phyloP scores from a whole-genome alignment of 306 rosid genomes.

The Luffa acutangula region DNA sequence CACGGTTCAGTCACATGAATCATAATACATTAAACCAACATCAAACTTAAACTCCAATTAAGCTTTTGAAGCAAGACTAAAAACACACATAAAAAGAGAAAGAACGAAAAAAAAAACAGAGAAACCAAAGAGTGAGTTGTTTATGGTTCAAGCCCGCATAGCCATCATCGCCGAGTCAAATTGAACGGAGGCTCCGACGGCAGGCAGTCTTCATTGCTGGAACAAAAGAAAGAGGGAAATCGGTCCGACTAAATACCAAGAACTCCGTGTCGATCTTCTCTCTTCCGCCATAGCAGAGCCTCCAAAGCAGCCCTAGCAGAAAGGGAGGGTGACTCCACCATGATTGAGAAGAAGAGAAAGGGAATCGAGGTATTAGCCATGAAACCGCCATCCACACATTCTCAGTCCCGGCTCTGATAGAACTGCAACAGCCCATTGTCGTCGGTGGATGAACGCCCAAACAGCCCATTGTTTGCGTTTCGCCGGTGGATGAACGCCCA shows the following conservation, averaged over 20 bases:
- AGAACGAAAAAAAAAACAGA: not conserved
- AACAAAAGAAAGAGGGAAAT: not conserved
- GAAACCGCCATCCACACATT: not conserved
- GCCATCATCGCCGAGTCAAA: slow-evolving; percentile 27
- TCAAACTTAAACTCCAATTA: not conserved
- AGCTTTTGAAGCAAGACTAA: not conserved
- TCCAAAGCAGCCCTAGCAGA: not conserved
- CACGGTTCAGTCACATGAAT: not conserved
- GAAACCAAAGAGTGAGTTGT: not conserved
- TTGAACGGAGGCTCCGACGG: slow-evolving; percentile 23
- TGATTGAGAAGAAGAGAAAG: not conserved
- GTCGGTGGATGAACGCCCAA: no score
- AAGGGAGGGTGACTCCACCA: slow-evolving; percentile 4
- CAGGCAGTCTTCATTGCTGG: slow-evolving; percentile 43
- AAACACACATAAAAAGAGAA: not conserved
- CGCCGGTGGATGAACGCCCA: no score
- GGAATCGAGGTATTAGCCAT: not conserved
- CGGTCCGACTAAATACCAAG: not conserved
- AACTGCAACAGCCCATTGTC: no score
- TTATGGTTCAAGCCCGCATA: slow-evolving; percentile 21
- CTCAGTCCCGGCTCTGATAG: slow-evolving; percentile 6
- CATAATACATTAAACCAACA: not conserved
- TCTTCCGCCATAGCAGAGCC: not conserved
- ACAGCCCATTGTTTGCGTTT: no score
- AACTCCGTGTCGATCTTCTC: not conserved